These are phyloP conservation scores for Plasmodium adleri DNA, from an alignment of 169 alveolate genomes.

Conservation along the genomic window DNA sequence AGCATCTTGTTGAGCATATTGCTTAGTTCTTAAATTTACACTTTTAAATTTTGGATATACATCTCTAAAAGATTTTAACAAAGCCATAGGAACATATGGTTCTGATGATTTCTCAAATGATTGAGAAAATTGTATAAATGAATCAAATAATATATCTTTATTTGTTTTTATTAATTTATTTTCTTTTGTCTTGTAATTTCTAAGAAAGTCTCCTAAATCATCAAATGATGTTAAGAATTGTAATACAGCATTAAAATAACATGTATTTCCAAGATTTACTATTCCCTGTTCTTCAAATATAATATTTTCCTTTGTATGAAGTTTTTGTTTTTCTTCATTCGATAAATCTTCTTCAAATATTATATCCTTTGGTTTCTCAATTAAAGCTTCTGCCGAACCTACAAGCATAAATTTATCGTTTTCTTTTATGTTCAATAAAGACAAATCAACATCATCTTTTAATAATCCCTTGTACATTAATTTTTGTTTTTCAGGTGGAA, in stretches of 20 bases:
- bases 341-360: conserved; percentile 94
- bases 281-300: conserved; percentile 87
- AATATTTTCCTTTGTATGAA: conserved; percentile 78
- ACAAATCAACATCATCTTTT: conserved; percentile 88
- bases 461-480: conserved; percentile 91
- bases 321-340: conserved; percentile 91
- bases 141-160: conserved; percentile 72
- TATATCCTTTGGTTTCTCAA: conserved; percentile 85
- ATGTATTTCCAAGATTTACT: conserved; percentile 96
- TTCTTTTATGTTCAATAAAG: conserved; percentile 81
- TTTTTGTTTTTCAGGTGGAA: conserved; percentile 94
- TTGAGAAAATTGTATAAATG: conserved; percentile 79
- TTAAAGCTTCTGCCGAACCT: conserved; percentile 92
- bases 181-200: conserved; percentile 46
- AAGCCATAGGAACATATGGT: conserved; percentile 63
- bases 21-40: conserved; percentile 64
- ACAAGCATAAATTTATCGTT: conserved; percentile 92
- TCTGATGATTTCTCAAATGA: conserved; percentile 77
- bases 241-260: conserved; percentile 94
- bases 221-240: conserved; percentile 88
- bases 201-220: conserved; percentile 83
- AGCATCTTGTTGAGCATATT: conserved; percentile 82
- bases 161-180: conserved; percentile 18
- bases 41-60: conserved; percentile 69
- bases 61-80: conserved; percentile 70